Evolutionary conservation across 306 rosid genomes (phyloP).

Genomic region (Prunus persica): Prunus_persica_NCBIv2 NC_034010.1:6481501-6482000

Average conservation of each 20-base stretch:
- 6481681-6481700: conserved; percentile 7
- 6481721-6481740: conserved; percentile 9
- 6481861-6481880: background rate
- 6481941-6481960: background rate
- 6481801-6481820: background rate
- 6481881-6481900: background rate
- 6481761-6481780: background rate
- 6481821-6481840: conserved; percentile 2
- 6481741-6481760: conserved; percentile 1
- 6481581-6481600: conserved; percentile 3
- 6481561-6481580: background rate
- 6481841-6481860: conserved; percentile 3
- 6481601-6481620: background rate
- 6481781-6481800: background rate
- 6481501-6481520: background rate
- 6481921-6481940: background rate
- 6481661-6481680: conserved; percentile 6
- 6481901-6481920: background rate
- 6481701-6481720: conserved; percentile 6
- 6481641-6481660: conserved; percentile 8
- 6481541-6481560: conserved; percentile 2
- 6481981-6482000: background rate
- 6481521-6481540: background rate
- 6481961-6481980: background rate
- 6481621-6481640: background rate